Evolutionary conservation across 371 early-diverging fungal species (phyloP).

Genomic region (Mucor mucedo): DNA sequence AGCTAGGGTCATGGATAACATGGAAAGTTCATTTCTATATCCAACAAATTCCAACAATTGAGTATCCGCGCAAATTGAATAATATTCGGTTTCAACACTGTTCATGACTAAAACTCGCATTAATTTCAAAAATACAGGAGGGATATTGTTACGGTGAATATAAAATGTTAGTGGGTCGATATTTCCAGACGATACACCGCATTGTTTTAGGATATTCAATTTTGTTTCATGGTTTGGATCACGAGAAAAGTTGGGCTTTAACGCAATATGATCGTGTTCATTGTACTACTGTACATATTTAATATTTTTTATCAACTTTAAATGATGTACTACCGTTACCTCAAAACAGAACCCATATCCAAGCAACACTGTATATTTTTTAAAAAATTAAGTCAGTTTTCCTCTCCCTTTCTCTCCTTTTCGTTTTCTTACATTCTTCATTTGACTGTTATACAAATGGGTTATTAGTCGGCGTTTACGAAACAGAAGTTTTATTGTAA

Average conservation of each 20-base stretch:
- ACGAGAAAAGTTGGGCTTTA: slow-evolving; percentile 62
- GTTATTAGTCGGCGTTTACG: background rate
- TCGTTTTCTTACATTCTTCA: slow-evolving; percentile 62
- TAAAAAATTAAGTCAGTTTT: background rate
- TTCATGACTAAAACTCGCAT: slow-evolving; percentile 74
- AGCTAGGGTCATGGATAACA: slow-evolving; percentile 42
- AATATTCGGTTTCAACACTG: slow-evolving; percentile 42
- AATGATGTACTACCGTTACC: slow-evolving; percentile 17
- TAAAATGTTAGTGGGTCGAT: slow-evolving; percentile 46
- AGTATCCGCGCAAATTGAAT: slow-evolving; percentile 22
- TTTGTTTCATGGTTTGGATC: slow-evolving; percentile 60
- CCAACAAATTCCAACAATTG: slow-evolving; percentile 46
- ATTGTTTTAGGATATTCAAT: slow-evolving; percentile 43
- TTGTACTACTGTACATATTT: slow-evolving; percentile 38
- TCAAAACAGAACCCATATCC: slow-evolving; percentile 71
- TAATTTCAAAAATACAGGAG: slow-evolving; percentile 47
- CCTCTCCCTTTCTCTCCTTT: background rate
- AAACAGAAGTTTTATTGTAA: background rate
- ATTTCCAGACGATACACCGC: slow-evolving; percentile 40
- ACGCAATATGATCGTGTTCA: slow-evolving; percentile 50
- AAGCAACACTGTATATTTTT: slow-evolving; percentile 40
- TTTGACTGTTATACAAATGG: slow-evolving; percentile 48
- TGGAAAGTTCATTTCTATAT: slow-evolving; percentile 59
- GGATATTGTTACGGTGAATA: slow-evolving; percentile 50
- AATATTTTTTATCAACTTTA: background rate